phyloP scores from a whole-genome alignment of 768 basidiomycete genomes.

The Boletus pseudo-olivaceus region DNA sequence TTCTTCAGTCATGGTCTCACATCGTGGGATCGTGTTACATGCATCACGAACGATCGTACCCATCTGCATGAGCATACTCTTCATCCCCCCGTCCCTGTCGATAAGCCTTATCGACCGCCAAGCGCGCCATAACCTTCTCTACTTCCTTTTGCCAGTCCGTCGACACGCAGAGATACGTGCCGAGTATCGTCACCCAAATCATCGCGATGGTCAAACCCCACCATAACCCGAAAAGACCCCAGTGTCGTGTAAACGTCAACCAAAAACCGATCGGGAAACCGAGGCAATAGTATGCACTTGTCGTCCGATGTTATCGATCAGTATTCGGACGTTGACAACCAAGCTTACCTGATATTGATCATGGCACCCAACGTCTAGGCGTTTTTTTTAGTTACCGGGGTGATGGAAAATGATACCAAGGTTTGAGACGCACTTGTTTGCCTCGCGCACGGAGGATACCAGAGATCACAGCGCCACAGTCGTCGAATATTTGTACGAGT shows the following conservation, averaged over 20 bases:
- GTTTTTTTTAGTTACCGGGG: not conserved
- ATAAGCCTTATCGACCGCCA: slow-evolving; percentile 44
- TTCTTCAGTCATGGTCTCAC: not conserved
- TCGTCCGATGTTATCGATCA: not conserved
- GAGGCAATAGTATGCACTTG: slow-evolving; percentile 70
- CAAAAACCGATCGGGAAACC: slow-evolving; percentile 81
- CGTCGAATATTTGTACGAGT: slow-evolving; percentile 82
- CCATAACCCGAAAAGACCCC: slow-evolving; percentile 79
- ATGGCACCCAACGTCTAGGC: slow-evolving; percentile 71
- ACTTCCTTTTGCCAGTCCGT: slow-evolving; percentile 75
- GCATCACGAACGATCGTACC: not conserved
- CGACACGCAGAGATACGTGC: slow-evolving; percentile 42
- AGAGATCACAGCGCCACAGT: slow-evolving; percentile 60
- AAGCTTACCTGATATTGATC: slow-evolving; percentile 64
- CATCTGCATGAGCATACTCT: not conserved
- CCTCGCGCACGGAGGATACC: slow-evolving; percentile 84
- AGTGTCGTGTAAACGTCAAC: slow-evolving; percentile 60
- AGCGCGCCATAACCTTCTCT: slow-evolving; percentile 50
- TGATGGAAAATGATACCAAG: not conserved
- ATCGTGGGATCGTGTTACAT: no score
- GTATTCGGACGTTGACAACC: not conserved
- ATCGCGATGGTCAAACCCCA: slow-evolving; percentile 64
- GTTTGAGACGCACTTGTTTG: slow-evolving; percentile 49
- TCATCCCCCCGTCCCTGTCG: not conserved
- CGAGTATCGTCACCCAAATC: slow-evolving; percentile 13